phyloP scores from a whole-genome alignment of 2,329 filamentous ascomycete species.

The Colletotrichum sp. region DNA sequence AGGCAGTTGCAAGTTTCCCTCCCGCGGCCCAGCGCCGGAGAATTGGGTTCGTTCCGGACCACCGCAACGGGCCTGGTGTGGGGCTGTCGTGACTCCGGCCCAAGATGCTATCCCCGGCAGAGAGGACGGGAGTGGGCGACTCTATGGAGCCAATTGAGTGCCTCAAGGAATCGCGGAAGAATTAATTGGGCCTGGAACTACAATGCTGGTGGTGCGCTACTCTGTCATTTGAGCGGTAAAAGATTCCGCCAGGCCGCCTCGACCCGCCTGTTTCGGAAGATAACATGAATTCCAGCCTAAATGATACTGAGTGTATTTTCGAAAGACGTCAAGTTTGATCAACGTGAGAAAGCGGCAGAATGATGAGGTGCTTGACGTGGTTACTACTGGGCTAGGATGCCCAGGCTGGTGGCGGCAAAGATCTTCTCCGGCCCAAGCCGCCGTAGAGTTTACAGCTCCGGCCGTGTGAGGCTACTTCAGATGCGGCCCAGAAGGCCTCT shows the following conservation, averaged over 20 bases:
- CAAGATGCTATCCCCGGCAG: not conserved
- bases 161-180: not conserved
- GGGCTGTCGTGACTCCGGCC: not conserved
- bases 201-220: not conserved
- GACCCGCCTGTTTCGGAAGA: not conserved
- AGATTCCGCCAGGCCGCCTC: not conserved
- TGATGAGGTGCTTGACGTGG: not conserved
- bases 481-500: not conserved
- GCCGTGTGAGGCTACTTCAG: not conserved
- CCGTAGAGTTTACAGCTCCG: not conserved
- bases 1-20: too few species aligned
- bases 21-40: not conserved
- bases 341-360: not conserved
- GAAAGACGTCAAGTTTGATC: not conserved
- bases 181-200: accelerated
- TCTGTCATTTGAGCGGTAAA: not conserved
- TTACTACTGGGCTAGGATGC: not conserved
- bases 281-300: not conserved
- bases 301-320: not conserved
- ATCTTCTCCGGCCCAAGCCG: not conserved
- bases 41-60: not conserved
- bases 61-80: not conserved
- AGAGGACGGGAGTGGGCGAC: not conserved
- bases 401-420: not conserved
- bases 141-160: not conserved